These are phyloP conservation scores for Naganishia sp. DNA, from an alignment of 1,284 basidiomycete genomes.

Conservation along the genomic window DNA sequence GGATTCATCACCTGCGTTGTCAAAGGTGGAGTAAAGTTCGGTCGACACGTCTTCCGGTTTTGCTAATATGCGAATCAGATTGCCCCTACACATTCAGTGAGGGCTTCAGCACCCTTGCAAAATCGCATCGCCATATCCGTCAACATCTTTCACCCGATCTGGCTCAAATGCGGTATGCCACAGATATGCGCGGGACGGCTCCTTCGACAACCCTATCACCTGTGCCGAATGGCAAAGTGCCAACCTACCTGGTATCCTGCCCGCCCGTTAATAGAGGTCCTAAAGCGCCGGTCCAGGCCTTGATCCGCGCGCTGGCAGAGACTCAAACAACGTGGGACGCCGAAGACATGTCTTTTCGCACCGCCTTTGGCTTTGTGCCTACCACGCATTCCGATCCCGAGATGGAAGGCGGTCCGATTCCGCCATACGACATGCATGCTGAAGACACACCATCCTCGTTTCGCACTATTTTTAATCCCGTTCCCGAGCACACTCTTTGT, in stretches of 20 bases:
- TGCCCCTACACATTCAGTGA: conserved; percentile 22
- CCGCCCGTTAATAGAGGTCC: conserved; percentile 14
- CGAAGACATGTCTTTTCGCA: conserved; percentile 19
- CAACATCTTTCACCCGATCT: background rate
- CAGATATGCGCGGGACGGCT: background rate
- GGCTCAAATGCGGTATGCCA: background rate
- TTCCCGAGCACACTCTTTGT: conserved; percentile 15
- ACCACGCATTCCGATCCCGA: conserved; percentile 3
- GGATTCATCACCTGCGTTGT: conserved; percentile 14
- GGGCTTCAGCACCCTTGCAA: background rate
- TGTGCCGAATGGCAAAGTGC: background rate
- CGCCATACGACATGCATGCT: conserved; percentile 24
- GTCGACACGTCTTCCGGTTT: too few relatives aligned
- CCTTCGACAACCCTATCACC: background rate
- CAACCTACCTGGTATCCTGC: background rate
- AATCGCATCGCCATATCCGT: conserved; percentile 14
- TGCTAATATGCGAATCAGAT: background rate
- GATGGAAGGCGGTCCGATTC: conserved; percentile 11
- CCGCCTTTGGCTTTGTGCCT: conserved; percentile 21
- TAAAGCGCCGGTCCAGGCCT: conserved; percentile 1
- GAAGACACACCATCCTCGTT: conserved; percentile 7
- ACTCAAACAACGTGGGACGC: conserved; percentile 20
- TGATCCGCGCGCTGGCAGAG: conserved; percentile 13
- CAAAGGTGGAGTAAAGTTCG: background rate
- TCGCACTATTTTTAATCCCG: conserved; percentile 6